phyloP scores from a whole-genome alignment of 345 rosid genomes.

The Cardiospermum halicacabum region DNA sequence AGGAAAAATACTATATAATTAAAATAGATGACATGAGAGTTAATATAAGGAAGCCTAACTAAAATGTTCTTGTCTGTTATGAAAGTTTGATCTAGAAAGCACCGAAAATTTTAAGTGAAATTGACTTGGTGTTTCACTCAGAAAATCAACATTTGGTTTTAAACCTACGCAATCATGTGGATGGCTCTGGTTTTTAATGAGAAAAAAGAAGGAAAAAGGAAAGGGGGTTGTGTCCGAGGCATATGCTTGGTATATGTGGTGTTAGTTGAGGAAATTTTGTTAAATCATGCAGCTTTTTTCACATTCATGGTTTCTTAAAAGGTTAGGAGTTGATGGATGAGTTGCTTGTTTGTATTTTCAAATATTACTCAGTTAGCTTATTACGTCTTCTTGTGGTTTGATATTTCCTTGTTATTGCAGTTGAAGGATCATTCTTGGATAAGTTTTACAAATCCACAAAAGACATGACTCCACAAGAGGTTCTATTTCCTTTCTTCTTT shows the following conservation, averaged over 20 bases:
- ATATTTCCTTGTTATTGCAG: conserved; percentile 35
- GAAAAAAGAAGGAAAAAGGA: background rate
- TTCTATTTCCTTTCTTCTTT: conserved; percentile 18
- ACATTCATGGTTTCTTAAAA: background rate
- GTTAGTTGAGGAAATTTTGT: background rate
- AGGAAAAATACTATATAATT: background rate
- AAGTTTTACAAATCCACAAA: conserved; percentile 69
- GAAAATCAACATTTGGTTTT: background rate
- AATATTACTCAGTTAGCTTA: background rate
- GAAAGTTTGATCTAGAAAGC: background rate
- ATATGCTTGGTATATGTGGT: background rate
- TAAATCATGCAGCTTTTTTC: background rate
- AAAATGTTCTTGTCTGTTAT: background rate
- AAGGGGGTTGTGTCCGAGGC: background rate
- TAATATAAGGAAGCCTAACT: background rate
- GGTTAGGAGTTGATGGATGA: background rate
- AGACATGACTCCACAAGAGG: conserved; percentile 71
- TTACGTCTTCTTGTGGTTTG: background rate
- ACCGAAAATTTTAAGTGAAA: background rate
- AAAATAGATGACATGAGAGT: background rate
- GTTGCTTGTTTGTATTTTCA: background rate
- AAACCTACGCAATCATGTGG: background rate
- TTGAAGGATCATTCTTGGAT: conserved; percentile 76
- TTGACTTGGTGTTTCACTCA: background rate
- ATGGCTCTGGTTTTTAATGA: background rate